Base-by-base conservation (phyloP, 2,329 filamentous ascomycete species). In the Hymenoscyphus occultus region DNA sequence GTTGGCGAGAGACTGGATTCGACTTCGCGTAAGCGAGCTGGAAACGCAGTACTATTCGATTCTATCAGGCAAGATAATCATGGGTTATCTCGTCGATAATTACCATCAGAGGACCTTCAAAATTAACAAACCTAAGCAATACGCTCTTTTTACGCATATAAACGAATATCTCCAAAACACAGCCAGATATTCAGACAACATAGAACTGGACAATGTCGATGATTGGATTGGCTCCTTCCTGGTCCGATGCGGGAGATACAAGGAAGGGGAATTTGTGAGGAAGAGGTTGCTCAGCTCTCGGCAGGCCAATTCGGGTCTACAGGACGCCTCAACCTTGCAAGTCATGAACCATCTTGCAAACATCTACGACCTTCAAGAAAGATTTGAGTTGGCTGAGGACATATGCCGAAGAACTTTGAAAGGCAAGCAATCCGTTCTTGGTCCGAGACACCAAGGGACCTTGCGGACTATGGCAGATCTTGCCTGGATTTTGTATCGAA, bases 1-100 rank as follows among this genome's bases (percentile, higher is more conserved):
- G 10, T 61, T 72, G 6, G 65, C 72, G 31, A 59, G 56, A 59
- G 71, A 72, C 28, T 73, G 71, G 71, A 68, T 73, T 22, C 65
- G 67, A 4, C 40, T 73, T 12, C 60, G 71, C 10, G 61, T 60
- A 16, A 51, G 45, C 12, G 10, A 32, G 2, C 51, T 66, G 48
- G 32, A 61, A 14, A 64, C 45, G 31, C 45, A 28, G 7, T 51
- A 67, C 16, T 69, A 64, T 13, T 59, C 54, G 7, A 39, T 61
- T 40, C 2, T 48, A 42, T 54, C 65, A 28, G 32, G 58, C 5
- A 14, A 64, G 35, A 40, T 68, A 40, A 13, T 69, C 12, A 9
- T 12, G 40, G 60, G 16, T 5, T 19, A 42, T n/a, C 56, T 67
- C 3, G 1, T 48, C 1, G 13, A 31, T 1, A 22, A 3, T 7